Percentiles rank a stretch among this genome's conserved stretches.
These are phyloP conservation scores for Sutorius eximius DNA, from an alignment of 1,284 basidiomycete genomes.

Conservation along the genomic window DNA sequence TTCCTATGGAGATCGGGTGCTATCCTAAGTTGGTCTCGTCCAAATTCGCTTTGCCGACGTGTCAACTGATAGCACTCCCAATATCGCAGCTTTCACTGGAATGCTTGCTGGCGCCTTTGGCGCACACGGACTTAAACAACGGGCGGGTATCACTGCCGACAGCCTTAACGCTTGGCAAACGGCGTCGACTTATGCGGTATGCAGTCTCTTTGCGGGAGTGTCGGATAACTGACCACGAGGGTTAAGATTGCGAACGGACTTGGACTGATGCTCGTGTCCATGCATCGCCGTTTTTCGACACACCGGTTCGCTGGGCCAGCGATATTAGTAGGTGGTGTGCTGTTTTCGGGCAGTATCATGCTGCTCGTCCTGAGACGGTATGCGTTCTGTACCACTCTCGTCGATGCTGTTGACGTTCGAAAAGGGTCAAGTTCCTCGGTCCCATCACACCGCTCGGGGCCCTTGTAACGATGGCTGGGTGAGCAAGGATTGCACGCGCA, in stretches of 20 bases:
- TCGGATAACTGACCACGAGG: constrained; percentile 15
- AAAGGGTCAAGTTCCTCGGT: constrained; percentile 62
- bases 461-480: constrained; percentile 76
- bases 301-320: constrained; percentile 73
- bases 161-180: constrained; percentile 61
- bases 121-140: constrained; percentile 57
- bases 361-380: constrained; percentile 58
- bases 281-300: constrained; percentile 65
- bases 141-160: constrained; percentile 50
- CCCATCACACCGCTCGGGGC: constrained; percentile 80
- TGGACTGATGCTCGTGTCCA: constrained; percentile 66
- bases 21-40: constrained; percentile 27
- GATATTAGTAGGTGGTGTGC: constrained; percentile 57
- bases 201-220: constrained; percentile 20
- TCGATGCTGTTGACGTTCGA: constrained; percentile 6
- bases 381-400: constrained; percentile 6
- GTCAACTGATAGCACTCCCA: not conserved
- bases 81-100: constrained; percentile 50
- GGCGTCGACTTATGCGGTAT: constrained; percentile 64
- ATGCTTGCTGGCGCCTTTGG: constrained; percentile 71
- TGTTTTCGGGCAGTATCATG: constrained; percentile 77
- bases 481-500: constrained; percentile 30
- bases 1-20: constrained; percentile 43
- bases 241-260: constrained; percentile 75
- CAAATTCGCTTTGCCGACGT: not conserved